phyloP scores from a whole-genome alignment of 2,329 filamentous ascomycete species.

The Lasiodiplodia hormozganensis region DNA sequence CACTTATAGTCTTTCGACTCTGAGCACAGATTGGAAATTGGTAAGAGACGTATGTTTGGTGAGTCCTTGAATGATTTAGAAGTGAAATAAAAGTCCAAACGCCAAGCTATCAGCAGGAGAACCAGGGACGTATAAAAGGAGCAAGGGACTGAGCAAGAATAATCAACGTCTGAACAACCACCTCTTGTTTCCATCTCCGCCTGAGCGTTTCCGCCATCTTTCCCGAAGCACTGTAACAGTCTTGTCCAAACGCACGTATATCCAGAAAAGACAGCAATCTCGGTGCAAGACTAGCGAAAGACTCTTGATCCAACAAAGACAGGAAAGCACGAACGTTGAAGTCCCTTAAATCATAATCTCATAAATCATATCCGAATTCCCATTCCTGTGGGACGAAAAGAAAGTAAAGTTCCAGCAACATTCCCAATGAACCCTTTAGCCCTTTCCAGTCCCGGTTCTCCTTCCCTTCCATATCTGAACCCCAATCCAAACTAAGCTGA shows the following conservation, averaged over 20 bases:
- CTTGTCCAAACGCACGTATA: background rate
- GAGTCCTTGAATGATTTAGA: no score
- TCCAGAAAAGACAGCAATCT: background rate
- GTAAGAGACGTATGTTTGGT: no score
- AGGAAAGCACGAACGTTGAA: background rate
- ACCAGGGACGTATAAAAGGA: background rate
- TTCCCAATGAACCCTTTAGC: background rate
- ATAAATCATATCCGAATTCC: conserved; percentile 14
- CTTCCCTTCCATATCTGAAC: background rate
- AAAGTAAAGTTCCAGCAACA: background rate
- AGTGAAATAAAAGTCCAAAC: background rate
- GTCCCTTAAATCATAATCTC: conserved; percentile 18
- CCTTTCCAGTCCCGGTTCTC: background rate
- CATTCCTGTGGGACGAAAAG: background rate
- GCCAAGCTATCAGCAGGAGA: background rate
- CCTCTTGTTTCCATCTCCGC: background rate
- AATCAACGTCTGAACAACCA: background rate
- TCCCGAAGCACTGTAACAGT: background rate
- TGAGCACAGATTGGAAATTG: no score
- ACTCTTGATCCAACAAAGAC: background rate
- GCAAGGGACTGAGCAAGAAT: background rate
- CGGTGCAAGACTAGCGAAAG: background rate
- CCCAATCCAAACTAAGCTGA: background rate
- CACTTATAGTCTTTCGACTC: no score
- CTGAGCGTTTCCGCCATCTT: background rate